Evolutionary conservation across 345 rosid species (phyloP).

Genomic region (Sisymbrium irio): DNA sequence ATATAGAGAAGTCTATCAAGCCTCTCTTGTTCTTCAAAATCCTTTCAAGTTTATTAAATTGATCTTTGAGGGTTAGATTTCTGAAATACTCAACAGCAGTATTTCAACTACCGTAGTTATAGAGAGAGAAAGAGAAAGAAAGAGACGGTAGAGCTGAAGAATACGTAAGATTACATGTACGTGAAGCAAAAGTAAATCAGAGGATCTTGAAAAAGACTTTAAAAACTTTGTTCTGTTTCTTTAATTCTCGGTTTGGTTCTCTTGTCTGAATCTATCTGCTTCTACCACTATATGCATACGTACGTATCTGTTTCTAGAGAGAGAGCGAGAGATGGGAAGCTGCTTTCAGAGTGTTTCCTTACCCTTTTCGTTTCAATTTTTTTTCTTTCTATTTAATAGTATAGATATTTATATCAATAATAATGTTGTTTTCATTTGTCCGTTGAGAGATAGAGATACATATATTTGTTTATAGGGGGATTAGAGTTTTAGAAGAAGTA

Average conservation of each 20-base stretch:
- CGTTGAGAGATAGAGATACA: constrained; percentile 8
- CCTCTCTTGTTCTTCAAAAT: background rate
- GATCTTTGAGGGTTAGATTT: constrained; percentile 37
- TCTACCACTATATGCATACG: background rate
- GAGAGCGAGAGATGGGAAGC: constrained; percentile 41
- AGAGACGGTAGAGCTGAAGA: constrained; percentile 37
- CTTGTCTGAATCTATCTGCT: constrained; percentile 24
- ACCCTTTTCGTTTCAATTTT: constrained; percentile 11
- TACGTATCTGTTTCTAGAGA: background rate
- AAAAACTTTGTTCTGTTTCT: background rate
- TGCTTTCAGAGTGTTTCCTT: constrained; percentile 47
- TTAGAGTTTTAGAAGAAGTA: background rate
- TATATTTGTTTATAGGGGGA: background rate
- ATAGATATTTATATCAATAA: background rate
- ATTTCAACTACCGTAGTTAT: constrained; percentile 43
- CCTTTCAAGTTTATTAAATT: background rate
- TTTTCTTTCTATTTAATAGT: background rate
- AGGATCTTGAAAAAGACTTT: constrained; percentile 23
- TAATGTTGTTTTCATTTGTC: constrained; percentile 18
- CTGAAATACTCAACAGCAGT: constrained; percentile 49
- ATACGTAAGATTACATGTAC: constrained; percentile 46
- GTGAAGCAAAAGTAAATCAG: constrained; percentile 62
- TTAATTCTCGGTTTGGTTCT: constrained; percentile 25
- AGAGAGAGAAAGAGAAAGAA: constrained; percentile 1
- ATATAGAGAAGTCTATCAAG: constrained; percentile 26